Evolutionary conservation across 176 grass and related monocot genomes (phyloP).

Genomic region (Coix lacrymajobi): DNA sequence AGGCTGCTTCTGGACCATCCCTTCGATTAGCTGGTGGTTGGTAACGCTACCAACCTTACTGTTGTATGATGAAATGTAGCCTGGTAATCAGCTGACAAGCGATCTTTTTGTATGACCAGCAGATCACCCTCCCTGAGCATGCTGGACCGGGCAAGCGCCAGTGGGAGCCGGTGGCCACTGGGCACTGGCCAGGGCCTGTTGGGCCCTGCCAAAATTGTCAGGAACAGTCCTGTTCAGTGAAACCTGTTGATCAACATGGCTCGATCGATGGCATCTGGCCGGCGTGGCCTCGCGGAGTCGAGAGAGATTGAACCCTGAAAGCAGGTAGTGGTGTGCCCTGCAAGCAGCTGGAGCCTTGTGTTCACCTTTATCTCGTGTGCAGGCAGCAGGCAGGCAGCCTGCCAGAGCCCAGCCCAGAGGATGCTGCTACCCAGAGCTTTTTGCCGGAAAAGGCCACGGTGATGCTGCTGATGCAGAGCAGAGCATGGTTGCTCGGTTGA

Average conservation of each 20-base stretch:
- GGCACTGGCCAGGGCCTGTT: background rate
- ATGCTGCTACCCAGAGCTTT: background rate
- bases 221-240: background rate
- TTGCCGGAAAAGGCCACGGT: background rate
- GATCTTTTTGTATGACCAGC: background rate
- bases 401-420: background rate
- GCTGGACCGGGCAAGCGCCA: background rate
- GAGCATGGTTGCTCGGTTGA: background rate
- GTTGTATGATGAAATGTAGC: background rate
- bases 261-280: constrained; percentile 17
- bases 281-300: constrained; percentile 1
- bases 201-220: background rate
- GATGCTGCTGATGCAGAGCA: background rate
- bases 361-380: background rate
- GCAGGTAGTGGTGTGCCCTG: background rate
- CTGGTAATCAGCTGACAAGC: background rate
- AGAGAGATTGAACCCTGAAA: constrained; percentile 2
- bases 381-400: background rate
- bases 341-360: constrained; percentile 6
- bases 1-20: background rate
- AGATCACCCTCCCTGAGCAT: background rate
- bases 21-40: background rate
- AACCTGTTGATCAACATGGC: constrained; percentile 38
- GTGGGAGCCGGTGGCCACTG: background rate
- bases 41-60: background rate